Conservation (phyloP, 805 yeast genomes). For the Nakazawaea populi region DNA sequence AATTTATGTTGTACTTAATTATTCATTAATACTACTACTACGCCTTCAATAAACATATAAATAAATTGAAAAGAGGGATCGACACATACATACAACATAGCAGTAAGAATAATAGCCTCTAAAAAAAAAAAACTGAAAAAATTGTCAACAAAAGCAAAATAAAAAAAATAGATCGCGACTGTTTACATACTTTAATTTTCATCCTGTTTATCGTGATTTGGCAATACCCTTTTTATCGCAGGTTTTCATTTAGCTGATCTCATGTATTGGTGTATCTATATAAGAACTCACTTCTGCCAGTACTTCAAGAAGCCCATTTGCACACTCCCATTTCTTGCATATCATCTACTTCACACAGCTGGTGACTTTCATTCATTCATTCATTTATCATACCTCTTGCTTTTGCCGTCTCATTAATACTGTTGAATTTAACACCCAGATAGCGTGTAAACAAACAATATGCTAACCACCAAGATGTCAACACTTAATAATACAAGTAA, state of each 20-base stretch:
- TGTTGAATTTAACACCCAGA: not conserved
- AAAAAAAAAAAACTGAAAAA: too few species aligned
- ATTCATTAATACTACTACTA: not conserved
- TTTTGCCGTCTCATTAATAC: not conserved
- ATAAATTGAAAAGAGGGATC: too few species aligned
- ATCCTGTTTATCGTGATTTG: not conserved
- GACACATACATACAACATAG: too few species aligned
- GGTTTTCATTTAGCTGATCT: too few species aligned
- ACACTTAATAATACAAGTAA: not conserved
- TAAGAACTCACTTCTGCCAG: too few species aligned
- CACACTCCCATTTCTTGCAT: not conserved
- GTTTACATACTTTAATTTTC: not conserved
- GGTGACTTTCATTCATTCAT: not conserved
- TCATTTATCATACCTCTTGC: not conserved
- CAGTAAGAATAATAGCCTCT: too few species aligned
- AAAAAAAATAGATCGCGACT: not conserved
- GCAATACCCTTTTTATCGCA: not conserved
- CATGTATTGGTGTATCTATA: too few species aligned
- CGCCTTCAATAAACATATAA: not conserved
- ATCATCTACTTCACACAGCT: not conserved
- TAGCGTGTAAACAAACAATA: not conserved
- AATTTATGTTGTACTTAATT: not conserved
- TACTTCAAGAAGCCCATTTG: too few species aligned
- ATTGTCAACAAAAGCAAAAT: not conserved
- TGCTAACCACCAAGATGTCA: constrained; percentile 3